Percentiles rank a stretch among this genome's conserved stretches.
Evolutionary conservation across 352 stramenopile species (phyloP).

Genomic region (Pelagophyceae sp.): DNA sequence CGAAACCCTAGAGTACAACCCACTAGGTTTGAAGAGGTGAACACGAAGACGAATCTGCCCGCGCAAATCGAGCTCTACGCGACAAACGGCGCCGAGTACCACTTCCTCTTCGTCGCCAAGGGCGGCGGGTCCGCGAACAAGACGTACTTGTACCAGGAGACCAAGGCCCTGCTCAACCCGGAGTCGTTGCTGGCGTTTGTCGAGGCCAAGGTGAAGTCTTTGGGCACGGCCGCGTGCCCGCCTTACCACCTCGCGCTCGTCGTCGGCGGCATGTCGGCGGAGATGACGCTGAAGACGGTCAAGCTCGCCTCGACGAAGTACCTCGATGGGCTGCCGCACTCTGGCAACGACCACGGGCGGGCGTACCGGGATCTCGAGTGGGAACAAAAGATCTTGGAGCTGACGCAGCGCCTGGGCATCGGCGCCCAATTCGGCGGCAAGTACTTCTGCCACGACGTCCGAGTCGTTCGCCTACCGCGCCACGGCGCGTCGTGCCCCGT

Average conservation of each 20-base stretch:
- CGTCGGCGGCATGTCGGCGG: conserved; percentile 67
- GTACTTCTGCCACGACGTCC: conserved; percentile 81
- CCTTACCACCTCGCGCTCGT: conserved; percentile 77
- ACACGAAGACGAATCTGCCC: conserved; percentile 73
- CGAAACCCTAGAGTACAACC: too few species aligned
- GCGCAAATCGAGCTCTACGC: conserved; percentile 73
- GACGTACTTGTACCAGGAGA: conserved; percentile 79
- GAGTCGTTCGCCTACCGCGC: conserved; percentile 67
- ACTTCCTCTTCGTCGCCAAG: conserved; percentile 81
- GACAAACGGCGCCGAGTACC: conserved; percentile 60
- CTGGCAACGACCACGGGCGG: conserved; percentile 55
- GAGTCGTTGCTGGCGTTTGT: conserved; percentile 61
- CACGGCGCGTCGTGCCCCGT: conserved; percentile 75
- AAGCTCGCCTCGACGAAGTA: conserved; percentile 75
- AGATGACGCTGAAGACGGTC: conserved; percentile 76
- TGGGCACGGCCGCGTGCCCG: conserved; percentile 71
- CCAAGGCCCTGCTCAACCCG: conserved; percentile 73
- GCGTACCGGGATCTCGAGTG: conserved; percentile 70
- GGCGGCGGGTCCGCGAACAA: conserved; percentile 77
- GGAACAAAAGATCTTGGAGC: conserved; percentile 67
- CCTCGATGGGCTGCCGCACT: conserved; percentile 66
- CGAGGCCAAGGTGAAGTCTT: conserved; percentile 72
- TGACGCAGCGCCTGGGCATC: conserved; percentile 73
- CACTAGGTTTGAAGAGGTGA: conserved; percentile 77
- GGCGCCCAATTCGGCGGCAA: conserved; percentile 76